phyloP scores from a whole-genome alignment of 345 rosid species.

The Excoecaria cochinchinensis region DNA sequence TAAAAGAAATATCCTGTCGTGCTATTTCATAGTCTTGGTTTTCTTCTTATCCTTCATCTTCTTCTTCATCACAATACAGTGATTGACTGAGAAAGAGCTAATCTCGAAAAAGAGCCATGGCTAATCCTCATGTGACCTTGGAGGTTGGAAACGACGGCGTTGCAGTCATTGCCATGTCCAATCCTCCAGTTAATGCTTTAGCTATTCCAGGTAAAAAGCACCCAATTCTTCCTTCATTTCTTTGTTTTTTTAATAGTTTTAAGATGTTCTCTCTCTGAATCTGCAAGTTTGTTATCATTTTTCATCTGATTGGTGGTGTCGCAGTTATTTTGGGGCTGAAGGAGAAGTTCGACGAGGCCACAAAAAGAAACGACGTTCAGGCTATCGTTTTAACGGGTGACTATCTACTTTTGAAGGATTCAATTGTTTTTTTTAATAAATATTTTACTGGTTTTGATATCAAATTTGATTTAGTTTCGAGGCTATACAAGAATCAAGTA shows the following conservation, averaged over 20 bases:
- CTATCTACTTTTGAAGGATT: background rate
- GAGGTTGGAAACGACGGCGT: slow-evolving; percentile 89
- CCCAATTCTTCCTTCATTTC: background rate
- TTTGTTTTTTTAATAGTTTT: background rate
- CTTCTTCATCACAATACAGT: background rate
- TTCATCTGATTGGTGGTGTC: background rate
- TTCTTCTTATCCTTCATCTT: background rate
- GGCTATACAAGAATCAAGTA: background rate
- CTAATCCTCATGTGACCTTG: slow-evolving; percentile 51
- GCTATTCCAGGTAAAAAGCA: slow-evolving; percentile 57
- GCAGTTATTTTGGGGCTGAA: slow-evolving; percentile 70
- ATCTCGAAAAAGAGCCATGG: slow-evolving; percentile 38
- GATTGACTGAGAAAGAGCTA: background rate
- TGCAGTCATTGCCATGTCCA: slow-evolving; percentile 72
- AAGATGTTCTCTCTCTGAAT: background rate
- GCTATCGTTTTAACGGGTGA: slow-evolving; percentile 86
- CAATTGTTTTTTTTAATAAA: background rate
- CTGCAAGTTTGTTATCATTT: background rate
- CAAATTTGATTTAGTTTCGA: background rate
- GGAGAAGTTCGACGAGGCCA: slow-evolving; percentile 74
- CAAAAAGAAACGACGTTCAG: slow-evolving; percentile 65
- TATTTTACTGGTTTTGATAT: background rate
- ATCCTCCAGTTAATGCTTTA: slow-evolving; percentile 95
- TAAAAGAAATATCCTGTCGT: background rate
- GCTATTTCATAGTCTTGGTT: background rate